These are phyloP conservation scores for Thelonectria discophora DNA, from an alignment of 2,329 filamentous ascomycete genomes.

Conservation along the genomic window DNA sequence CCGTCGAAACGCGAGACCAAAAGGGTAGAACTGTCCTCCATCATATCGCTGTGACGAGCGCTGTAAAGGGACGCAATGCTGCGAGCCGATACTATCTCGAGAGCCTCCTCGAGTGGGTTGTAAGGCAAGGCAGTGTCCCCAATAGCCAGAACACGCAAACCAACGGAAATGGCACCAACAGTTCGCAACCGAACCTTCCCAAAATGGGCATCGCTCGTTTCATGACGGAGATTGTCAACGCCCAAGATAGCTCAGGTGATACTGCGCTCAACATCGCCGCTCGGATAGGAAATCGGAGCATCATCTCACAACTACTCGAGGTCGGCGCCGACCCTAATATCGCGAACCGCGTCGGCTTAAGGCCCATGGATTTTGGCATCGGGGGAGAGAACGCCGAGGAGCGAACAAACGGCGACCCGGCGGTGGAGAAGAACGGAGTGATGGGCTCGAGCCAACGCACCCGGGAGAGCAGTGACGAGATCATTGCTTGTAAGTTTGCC, in stretches of 20 bases:
- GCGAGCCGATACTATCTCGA: slow-evolving; percentile 97
- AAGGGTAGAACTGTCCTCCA: slow-evolving; percentile 93
- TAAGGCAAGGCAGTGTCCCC: slow-evolving; percentile 78
- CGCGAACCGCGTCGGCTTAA: slow-evolving; percentile 86
- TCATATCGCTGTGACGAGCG: slow-evolving; percentile 95
- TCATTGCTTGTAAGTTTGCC: slow-evolving; percentile 74
- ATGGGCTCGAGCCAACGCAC: slow-evolving; percentile 62
- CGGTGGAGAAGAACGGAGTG: slow-evolving; percentile 55
- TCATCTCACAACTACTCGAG: slow-evolving; percentile 95
- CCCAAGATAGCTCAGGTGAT: slow-evolving; percentile 91
- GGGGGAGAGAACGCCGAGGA: slow-evolving; percentile 69
- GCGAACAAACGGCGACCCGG: slow-evolving; percentile 53
- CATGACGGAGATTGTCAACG: slow-evolving; percentile 96
- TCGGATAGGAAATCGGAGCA: slow-evolving; percentile 89
- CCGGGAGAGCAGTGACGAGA: slow-evolving; percentile 79
- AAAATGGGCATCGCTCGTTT: slow-evolving; percentile 91
- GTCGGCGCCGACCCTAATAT: slow-evolving; percentile 94
- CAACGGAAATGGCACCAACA: slow-evolving; percentile 48
- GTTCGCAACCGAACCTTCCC: slow-evolving; percentile 57
- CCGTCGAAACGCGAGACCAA: slow-evolving; percentile 89
- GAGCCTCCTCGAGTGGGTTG: slow-evolving; percentile 91
- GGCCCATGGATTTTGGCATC: slow-evolving; percentile 94
- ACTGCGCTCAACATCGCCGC: slow-evolving; percentile 95
- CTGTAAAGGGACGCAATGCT: slow-evolving; percentile 89
- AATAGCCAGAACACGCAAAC: slow-evolving; percentile 57